Evolutionary conservation across 2,329 filamentous ascomycete species (phyloP).

Genomic region (Aureobasidium sp.): DNA sequence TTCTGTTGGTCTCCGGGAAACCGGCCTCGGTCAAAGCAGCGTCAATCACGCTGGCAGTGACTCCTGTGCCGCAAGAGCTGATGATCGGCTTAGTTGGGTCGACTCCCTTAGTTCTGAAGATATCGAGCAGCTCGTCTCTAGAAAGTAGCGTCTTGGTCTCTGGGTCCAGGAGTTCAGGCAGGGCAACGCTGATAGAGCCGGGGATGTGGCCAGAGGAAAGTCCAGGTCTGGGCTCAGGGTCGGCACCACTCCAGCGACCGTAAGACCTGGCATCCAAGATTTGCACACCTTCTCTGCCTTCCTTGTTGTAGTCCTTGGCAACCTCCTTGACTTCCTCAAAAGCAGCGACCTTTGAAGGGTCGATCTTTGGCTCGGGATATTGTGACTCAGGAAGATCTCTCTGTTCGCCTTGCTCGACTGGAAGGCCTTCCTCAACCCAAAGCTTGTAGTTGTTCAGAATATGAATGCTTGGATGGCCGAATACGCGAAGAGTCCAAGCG

Average conservation of each 20-base stretch:
- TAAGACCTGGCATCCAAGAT: slow-evolving; percentile 77
- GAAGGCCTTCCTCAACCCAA: slow-evolving; percentile 80
- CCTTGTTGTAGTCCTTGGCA: slow-evolving; percentile 67
- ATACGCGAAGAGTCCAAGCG: slow-evolving; percentile 84
- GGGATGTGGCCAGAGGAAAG: slow-evolving; percentile 89
- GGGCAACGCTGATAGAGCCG: slow-evolving; percentile 73
- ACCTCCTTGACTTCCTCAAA: slow-evolving; percentile 79
- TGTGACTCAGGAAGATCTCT: slow-evolving; percentile 35
- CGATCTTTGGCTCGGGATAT: slow-evolving; percentile 37
- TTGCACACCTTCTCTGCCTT: slow-evolving; percentile 74
- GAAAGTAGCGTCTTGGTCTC: slow-evolving; percentile 73
- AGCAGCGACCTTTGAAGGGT: slow-evolving; percentile 57
- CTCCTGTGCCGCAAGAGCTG: slow-evolving; percentile 83
- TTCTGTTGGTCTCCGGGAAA: slow-evolving; percentile 60
- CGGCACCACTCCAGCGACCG: slow-evolving; percentile 72
- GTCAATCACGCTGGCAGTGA: slow-evolving; percentile 87
- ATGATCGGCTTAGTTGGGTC: slow-evolving; percentile 75
- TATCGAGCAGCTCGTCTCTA: slow-evolving; percentile 57
- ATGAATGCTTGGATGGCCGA: slow-evolving; percentile 83
- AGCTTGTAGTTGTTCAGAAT: slow-evolving; percentile 90
- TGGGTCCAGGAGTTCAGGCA: slow-evolving; percentile 71
- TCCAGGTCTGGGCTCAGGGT: slow-evolving; percentile 75
- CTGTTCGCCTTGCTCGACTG: slow-evolving; percentile 68
- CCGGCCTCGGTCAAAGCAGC: slow-evolving; percentile 73
- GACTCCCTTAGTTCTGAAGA: slow-evolving; percentile 74